phyloP scores from a whole-genome alignment of 1,284 basidiomycete species.

The Leccinum insigne region DNA sequence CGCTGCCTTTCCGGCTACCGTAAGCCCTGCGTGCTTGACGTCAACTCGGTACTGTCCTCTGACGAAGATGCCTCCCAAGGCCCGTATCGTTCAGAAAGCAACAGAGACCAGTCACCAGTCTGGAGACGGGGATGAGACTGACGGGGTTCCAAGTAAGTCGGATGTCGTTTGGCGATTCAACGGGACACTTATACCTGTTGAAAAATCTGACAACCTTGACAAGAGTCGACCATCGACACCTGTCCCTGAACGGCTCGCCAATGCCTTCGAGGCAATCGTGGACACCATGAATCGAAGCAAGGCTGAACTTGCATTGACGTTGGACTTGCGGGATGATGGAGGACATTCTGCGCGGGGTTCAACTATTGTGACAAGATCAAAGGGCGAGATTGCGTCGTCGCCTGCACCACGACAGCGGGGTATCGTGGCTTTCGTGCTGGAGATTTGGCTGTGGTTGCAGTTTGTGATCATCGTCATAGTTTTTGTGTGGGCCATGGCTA shows the following conservation, averaged over 20 bases:
- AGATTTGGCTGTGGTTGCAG: conserved; percentile 80
- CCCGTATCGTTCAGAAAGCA: too few relatives aligned
- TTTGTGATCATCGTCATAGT: conserved; percentile 70
- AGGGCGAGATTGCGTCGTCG: conserved; percentile 15
- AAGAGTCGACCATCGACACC: conserved; percentile 31
- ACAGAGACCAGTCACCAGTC: too few relatives aligned
- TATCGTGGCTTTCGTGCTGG: conserved; percentile 54
- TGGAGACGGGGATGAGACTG: too few relatives aligned
- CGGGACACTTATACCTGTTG: conserved; percentile 27
- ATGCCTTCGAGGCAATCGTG: conserved; percentile 42
- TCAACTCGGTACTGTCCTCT: too few relatives aligned
- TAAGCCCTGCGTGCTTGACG: too few relatives aligned
- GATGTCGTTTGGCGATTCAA: conserved; percentile 33
- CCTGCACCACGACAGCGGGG: conserved; percentile 32
- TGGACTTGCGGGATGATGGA: conserved; percentile 16
- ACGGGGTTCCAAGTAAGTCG: too few relatives aligned
- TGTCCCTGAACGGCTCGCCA: conserved; percentile 37
- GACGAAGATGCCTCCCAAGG: too few relatives aligned
- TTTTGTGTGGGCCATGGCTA: conserved; percentile 78
- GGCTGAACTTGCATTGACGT: conserved; percentile 12
- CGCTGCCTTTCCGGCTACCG: too few relatives aligned
- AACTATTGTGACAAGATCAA: background rate
- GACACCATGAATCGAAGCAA: conserved; percentile 36
- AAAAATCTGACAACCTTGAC: conserved; percentile 15
- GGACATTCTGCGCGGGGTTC: conserved; percentile 6